phyloP scores from a whole-genome alignment of 1,284 basidiomycete genomes.

The Tilletiopsis washingtonensis region DNA sequence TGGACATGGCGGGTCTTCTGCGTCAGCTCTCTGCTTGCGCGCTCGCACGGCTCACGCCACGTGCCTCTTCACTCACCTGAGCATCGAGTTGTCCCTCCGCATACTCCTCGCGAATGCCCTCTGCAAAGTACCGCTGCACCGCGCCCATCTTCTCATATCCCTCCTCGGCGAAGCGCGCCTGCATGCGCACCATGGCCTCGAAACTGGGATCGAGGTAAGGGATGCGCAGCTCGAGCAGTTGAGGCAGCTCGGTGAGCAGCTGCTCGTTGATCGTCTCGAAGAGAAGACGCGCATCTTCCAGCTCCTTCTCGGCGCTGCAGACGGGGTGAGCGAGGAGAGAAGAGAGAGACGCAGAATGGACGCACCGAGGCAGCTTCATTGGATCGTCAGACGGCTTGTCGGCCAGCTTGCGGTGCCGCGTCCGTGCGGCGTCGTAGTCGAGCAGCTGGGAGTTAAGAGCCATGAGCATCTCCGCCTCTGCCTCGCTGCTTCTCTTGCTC shows the following conservation, averaged over 20 bases:
- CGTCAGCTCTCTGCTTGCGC: not conserved
- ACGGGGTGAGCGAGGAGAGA: not conserved
- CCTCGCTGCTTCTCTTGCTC: no score
- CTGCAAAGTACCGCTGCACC: slow-evolving; percentile 69
- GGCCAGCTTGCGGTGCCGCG: slow-evolving; percentile 63
- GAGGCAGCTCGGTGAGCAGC: slow-evolving; percentile 79
- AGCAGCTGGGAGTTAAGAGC: slow-evolving; percentile 58
- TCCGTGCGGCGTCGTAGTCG: slow-evolving; percentile 88
- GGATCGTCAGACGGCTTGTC: slow-evolving; percentile 93
- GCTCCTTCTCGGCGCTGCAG: slow-evolving; percentile 78
- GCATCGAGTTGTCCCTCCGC: slow-evolving; percentile 91
- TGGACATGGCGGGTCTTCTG: not conserved
- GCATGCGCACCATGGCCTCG: slow-evolving; percentile 92
- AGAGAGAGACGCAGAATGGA: slow-evolving; percentile 6
- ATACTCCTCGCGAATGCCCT: slow-evolving; percentile 60
- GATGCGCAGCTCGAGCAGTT: slow-evolving; percentile 85
- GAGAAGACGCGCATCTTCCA: slow-evolving; percentile 85
- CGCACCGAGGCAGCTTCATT: slow-evolving; percentile 73
- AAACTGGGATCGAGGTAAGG: slow-evolving; percentile 98
- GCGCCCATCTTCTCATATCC: slow-evolving; percentile 96
- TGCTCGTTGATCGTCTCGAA: slow-evolving; percentile 90
- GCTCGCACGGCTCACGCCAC: not conserved
- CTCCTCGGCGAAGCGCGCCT: slow-evolving; percentile 91
- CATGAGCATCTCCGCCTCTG: not conserved
- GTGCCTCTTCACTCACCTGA: slow-evolving; percentile 59